Evolutionary conservation across 1,139 yeast genomes (phyloP).

Genomic region (Candida buenavistaensis): DNA sequence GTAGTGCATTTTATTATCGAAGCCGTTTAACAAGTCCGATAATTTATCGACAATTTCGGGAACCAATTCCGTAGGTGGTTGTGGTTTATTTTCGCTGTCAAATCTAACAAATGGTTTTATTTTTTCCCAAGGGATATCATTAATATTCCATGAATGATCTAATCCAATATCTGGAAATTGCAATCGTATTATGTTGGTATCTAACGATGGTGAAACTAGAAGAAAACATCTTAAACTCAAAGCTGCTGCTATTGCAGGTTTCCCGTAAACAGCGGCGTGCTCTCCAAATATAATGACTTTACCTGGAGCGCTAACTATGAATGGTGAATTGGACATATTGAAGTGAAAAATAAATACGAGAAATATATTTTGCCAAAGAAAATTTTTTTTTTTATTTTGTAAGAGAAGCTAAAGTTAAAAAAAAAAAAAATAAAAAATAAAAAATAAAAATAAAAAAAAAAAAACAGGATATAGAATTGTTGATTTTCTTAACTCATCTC

Average conservation of each 20-base stretch:
- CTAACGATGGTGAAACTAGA: slow-evolving; percentile 49
- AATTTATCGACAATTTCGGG: slow-evolving; percentile 57
- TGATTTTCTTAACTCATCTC: too few species aligned
- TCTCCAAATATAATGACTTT: slow-evolving; percentile 96
- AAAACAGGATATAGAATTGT: too few species aligned
- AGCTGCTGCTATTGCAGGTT: slow-evolving; percentile 92
- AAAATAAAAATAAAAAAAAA: too few species aligned
- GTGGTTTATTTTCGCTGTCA: slow-evolving; percentile 32
- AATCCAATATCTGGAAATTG: slow-evolving; percentile 84
- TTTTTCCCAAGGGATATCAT: slow-evolving; percentile 61
- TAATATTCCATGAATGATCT: slow-evolving; percentile 58
- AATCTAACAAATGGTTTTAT: slow-evolving; percentile 24
- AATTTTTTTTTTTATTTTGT: too few species aligned
- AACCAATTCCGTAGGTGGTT: slow-evolving; percentile 55
- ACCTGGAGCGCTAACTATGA: slow-evolving; percentile 92
- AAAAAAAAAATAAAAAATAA: too few species aligned
- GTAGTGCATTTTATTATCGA: slow-evolving; percentile 59
- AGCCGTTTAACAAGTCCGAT: slow-evolving; percentile 41
- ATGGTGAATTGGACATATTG: slow-evolving; percentile 31
- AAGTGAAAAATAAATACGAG: too few species aligned
- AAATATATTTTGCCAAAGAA: too few species aligned
- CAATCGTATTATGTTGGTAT: slow-evolving; percentile 47
- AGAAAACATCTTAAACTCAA: slow-evolving; percentile 79
- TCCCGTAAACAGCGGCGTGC: slow-evolving; percentile 92
- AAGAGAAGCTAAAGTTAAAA: too few species aligned